Evolutionary conservation across 768 basidiomycete species (phyloP).

Genomic region (Kwoniella europaea): DNA sequence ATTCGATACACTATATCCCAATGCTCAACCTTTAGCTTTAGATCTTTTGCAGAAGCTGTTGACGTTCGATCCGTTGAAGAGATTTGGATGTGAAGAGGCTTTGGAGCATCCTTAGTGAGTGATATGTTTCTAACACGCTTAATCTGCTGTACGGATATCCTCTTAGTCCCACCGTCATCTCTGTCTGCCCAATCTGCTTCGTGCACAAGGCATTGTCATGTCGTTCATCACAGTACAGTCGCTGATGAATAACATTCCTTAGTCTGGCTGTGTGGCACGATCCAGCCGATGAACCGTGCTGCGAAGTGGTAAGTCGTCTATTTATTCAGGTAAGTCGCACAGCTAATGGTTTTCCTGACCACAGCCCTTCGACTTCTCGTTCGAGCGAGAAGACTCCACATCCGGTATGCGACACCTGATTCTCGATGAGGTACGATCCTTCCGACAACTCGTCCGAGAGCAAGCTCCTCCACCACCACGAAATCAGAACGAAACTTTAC

Average conservation of each 20-base stretch:
- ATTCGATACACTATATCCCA: slow-evolving; percentile 88
- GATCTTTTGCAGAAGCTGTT: slow-evolving; percentile 90
- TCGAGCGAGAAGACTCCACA: slow-evolving; percentile 94
- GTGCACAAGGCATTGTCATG: too few relatives aligned
- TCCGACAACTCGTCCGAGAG: slow-evolving; percentile 87
- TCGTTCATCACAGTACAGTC: slow-evolving; percentile 30
- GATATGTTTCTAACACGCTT: background rate
- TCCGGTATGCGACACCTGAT: slow-evolving; percentile 97
- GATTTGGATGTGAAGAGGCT: slow-evolving; percentile 95
- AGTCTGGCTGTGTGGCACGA: slow-evolving; percentile 87
- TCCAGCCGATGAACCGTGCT: slow-evolving; percentile 88
- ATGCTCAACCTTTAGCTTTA: slow-evolving; percentile 90
- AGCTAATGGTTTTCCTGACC: slow-evolving; percentile 1
- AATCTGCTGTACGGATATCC: background rate
- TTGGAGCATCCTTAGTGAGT: slow-evolving; percentile 83
- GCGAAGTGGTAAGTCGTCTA: slow-evolving; percentile 66
- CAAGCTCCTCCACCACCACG: slow-evolving; percentile 67
- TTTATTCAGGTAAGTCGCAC: background rate
- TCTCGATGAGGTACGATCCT: slow-evolving; percentile 80
- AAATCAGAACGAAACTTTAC: background rate
- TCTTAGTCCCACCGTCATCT: background rate
- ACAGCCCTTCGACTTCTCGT: slow-evolving; percentile 87
- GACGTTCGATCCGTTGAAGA: slow-evolving; percentile 93
- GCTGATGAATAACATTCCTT: slow-evolving; percentile 58
- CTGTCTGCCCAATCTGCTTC: background rate